These are phyloP conservation scores for Coemansia sp. DNA, from an alignment of 371 early-diverging fungal genomes.

Conservation along the genomic window DNA sequence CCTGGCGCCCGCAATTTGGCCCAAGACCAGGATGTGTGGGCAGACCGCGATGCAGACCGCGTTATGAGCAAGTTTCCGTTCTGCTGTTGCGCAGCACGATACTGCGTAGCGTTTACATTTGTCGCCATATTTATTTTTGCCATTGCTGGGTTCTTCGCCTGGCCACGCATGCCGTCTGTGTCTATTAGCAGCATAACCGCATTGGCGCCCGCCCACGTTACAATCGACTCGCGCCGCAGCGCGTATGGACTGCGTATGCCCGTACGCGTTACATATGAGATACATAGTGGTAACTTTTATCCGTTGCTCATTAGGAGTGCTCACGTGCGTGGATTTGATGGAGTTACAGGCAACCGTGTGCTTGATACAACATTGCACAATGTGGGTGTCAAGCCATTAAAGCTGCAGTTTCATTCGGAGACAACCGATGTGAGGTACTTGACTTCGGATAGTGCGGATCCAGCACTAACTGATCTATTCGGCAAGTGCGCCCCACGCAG, in stretches of 20 bases:
- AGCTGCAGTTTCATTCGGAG: slow-evolving; percentile 30
- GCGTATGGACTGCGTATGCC: slow-evolving; percentile 35
- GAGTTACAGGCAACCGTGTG: slow-evolving; percentile 40
- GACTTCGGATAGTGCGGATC: slow-evolving; percentile 41
- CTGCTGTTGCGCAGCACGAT: slow-evolving; percentile 36
- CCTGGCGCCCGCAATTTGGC: neutral
- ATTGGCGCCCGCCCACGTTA: slow-evolving; percentile 16
- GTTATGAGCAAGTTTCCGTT: slow-evolving; percentile 23
- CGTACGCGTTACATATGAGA: slow-evolving; percentile 36
- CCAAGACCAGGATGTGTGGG: slow-evolving; percentile 2
- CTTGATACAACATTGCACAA: slow-evolving; percentile 18
- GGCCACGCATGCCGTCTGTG: slow-evolving; percentile 42
- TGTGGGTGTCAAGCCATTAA: slow-evolving; percentile 14
- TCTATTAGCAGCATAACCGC: slow-evolving; percentile 34
- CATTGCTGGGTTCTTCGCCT: slow-evolving; percentile 32
- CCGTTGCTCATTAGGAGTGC: slow-evolving; percentile 21
- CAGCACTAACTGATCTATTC: slow-evolving; percentile 40
- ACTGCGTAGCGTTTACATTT: slow-evolving; percentile 38
- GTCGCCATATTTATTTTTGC: slow-evolving; percentile 18
- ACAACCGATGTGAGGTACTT: slow-evolving; percentile 19
- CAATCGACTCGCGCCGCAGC: slow-evolving; percentile 16
- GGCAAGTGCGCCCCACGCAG: slow-evolving; percentile 40
- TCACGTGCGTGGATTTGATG: slow-evolving; percentile 35
- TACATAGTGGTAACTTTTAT: slow-evolving; percentile 47
- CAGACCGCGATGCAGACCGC: neutral